Base-by-base conservation (phyloP, 108 stramenopile genomes). In the Cyclostephanos invisitatus region DNA sequence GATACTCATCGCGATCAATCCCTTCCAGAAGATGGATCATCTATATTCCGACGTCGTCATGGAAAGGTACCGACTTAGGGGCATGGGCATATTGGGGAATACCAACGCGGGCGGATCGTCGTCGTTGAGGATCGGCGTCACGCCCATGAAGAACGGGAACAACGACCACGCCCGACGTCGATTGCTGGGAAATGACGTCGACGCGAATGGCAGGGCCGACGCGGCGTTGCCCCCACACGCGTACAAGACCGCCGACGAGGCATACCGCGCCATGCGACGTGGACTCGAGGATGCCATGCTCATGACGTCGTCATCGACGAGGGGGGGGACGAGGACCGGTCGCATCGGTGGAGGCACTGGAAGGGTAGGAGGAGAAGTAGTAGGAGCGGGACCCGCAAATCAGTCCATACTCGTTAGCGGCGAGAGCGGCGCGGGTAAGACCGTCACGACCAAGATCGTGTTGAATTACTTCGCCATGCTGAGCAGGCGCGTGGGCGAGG, bases 371-470 rank as follows among this genome's bases (percentile, higher is more conserved):
- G n/a, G n/a, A n/a, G 53, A 21, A 12, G 40, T 24, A 25, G 35
- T 32, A 46, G 48, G 40, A 68, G 46, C 18, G 55, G 40, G 40
- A 59, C 6, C 85, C 9, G 70, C 85, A 29, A 87, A 96, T 57
- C 98, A 97, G 75, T 83, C 86, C 47, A 96, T 98, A 56, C 84
- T 98, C n/a, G 96, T 98, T 7, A 84, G 81, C 2, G 98, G 97
- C 48, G 98, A 98, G 78, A 86, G 84, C 61, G 98, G 98, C 9
- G 98, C 98, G 14, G 98, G 97, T 18, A 98, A 98, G 84, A 98
- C 97, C 8, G 98, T 97, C 69, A 97, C 97, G 10, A 96, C 95
- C 71, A 98, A 98, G 80, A 92, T 97, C 55, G 94, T 98, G 28
- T 67, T 96, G 27, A 91, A 95, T 78, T 97, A 94, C 82, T 84